Evolutionary conservation across 352 stramenopile genomes (phyloP), one percentile per base, ranked within the genome.

Genomic region (Pythium guiyangense): DNA sequence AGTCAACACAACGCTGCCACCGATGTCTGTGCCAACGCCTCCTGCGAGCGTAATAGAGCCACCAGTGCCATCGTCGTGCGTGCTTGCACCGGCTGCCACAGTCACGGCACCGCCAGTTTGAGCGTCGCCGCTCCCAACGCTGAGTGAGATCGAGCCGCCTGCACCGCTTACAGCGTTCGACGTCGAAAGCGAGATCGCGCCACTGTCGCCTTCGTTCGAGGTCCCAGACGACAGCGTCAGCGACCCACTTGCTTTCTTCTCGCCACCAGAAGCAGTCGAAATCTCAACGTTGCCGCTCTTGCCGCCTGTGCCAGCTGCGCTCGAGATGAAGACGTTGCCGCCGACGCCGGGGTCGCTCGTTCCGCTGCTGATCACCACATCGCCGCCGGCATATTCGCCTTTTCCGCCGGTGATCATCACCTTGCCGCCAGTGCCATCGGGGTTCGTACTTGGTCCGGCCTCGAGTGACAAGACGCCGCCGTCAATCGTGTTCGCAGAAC

Each of bases 311-410:
- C 72, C 61, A 14, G 43, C 49, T 15, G 67, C 71, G 54, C 71
- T 73, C 11, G 57, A 62, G 15, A 78, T 44, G 6, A 62, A 55
- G 22, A 78, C 64, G 14, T 22, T 48, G 4, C 60, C 64, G 18
- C 64, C 60, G 12, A 43, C 45, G 18, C 44, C 45, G 22, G 35
- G 42, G 12, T 63, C 48, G 6, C 49, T 62, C 17, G 55, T 46
- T 14, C 70, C 70, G 69, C 66, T 67, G 43, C 52, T 49, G 12
- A 79, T 51, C 11, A 37, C 52, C 47, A 70, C 55, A n/a, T 68
- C 58, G 27, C 68, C 71, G 37, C 65, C 71, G 40, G 22, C 26
- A 2, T 25, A 26, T 12, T 48, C 52, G 6, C 66, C 70, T 27
- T 35, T 55, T 0, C 70, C 70, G 25, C 70, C 66, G 37, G 42